These are phyloP conservation scores for Carex pumila DNA, from an alignment of 176 grass and related monocot genomes.

Conservation along the genomic window DNA sequence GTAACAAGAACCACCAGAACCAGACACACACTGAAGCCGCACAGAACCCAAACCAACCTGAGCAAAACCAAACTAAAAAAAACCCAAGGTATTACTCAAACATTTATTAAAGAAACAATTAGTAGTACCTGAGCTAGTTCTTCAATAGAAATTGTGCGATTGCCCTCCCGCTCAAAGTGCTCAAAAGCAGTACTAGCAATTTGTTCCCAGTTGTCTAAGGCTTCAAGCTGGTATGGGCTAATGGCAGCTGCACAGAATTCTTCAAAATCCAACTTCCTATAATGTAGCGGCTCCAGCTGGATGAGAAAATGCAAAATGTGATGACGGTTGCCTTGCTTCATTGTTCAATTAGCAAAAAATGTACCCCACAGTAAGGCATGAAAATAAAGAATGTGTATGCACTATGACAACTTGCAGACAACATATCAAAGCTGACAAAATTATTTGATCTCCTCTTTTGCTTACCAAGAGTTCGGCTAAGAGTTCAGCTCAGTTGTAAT, in stretches of 20 bases:
- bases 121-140: slow-evolving; percentile 75
- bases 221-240: slow-evolving; percentile 93
- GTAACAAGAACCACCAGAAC: neutral
- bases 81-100: neutral
- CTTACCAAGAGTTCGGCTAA: neutral
- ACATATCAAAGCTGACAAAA: neutral
- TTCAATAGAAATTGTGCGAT: slow-evolving; percentile 72
- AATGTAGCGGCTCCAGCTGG: slow-evolving; percentile 85
- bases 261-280: slow-evolving; percentile 88
- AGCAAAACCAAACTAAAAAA: neutral
- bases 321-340: neutral
- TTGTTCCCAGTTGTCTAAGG: slow-evolving; percentile 92
- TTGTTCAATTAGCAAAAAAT: neutral
- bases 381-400: neutral
- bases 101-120: neutral
- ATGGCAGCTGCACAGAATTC: slow-evolving; percentile 96
- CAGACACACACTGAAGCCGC: neutral
- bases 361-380: neutral
- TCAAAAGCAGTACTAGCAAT: slow-evolving; percentile 89
- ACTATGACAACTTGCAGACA: neutral
- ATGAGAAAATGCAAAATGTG: slow-evolving; percentile 10
- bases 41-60: neutral
- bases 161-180: slow-evolving; percentile 84
- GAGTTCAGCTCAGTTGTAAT: neutral
- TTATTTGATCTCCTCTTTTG: neutral